Conservation (phyloP, 768 basidiomycete genomes). For the Pisolithus microcarpus region DNA sequence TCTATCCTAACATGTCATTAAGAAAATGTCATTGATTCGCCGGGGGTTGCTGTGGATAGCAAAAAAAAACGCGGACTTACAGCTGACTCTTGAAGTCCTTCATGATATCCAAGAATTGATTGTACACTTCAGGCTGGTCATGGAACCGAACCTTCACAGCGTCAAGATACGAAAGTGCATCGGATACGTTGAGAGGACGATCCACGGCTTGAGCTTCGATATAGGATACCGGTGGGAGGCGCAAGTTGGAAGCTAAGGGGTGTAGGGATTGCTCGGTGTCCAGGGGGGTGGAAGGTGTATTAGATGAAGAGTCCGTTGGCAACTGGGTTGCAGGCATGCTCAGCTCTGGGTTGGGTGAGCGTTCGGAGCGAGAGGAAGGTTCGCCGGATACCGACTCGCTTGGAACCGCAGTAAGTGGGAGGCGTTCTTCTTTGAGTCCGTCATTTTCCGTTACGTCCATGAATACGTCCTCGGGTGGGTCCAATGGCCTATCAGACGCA, state of each 20-base stretch:
- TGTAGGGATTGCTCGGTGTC: constrained; percentile 6
- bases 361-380: constrained; percentile 4
- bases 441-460: constrained; percentile 17
- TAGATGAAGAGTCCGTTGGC: neutral
- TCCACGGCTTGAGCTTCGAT: constrained; percentile 24
- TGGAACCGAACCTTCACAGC: constrained; percentile 57
- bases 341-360: constrained; percentile 8
- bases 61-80: constrained; percentile 26
- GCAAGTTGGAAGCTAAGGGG: constrained; percentile 7
- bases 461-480: constrained; percentile 14
- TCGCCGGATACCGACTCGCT: constrained; percentile 7
- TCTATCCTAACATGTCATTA: constrained; percentile 60
- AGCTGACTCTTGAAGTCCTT: constrained; percentile 67
- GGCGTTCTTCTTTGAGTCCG: constrained; percentile 3
- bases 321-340: constrained; percentile 1
- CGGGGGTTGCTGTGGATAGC: neutral
- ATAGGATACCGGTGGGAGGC: constrained; percentile 17
- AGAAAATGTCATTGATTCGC: neutral
- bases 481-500: constrained; percentile 20
- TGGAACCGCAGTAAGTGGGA: constrained; percentile 2
- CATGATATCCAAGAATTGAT: constrained; percentile 61
- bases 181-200: constrained; percentile 52
- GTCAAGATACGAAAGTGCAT: constrained; percentile 57
- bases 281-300: constrained; percentile 10
- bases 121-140: constrained; percentile 56